Base-by-base conservation (phyloP, 148 eudicot species). In the Fagopyrum tataricum region DNA sequence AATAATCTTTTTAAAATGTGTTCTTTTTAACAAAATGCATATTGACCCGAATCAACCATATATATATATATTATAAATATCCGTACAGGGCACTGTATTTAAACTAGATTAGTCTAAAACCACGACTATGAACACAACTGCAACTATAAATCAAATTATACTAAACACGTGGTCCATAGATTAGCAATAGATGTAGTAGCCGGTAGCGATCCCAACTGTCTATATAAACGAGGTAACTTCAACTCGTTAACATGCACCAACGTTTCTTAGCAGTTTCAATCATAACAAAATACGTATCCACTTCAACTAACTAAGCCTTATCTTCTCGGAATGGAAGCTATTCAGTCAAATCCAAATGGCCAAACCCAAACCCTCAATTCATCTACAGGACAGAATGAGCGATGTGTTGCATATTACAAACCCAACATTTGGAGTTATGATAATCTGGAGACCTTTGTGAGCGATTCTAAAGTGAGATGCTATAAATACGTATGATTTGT, bases 351-450 rank as follows among this genome's bases (percentile, higher is more conserved):
- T 9, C 5, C 39, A 4, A 59, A 59, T 59, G 40, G 11, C 67
- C 17, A 61, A 61, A 61, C 8, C 67, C 26, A 42, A 64, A 14
- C 6, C 69, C 5, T 59, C 40, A 59, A 59, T 9, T 59, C 40
- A 7, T 56, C 67, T 61, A 4, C 67, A 12, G 6, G 1, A 4
- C 43, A 64, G 44, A 37, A 31, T 37, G n/a, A 37, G 15, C 74
- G 79, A 11, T 72, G 77, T 10, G 49, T 64, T 39, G 88, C 83
- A 18, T 48, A 68, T 46, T 85, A 85, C 71, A 82, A 82, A 49
- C 81, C 85, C 13, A 85, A 78, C 71, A 76, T 76, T 2, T 85
- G 88, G 88, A 80, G 84, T 47, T 73, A 80, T 24, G 78, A 80
- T 69, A 42, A 64, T 64, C 43, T 76, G 53, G 56, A 62, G 73